phyloP scores from a whole-genome alignment of 2,329 filamentous ascomycete species.

The Emericellopsis cladophorae region DNA sequence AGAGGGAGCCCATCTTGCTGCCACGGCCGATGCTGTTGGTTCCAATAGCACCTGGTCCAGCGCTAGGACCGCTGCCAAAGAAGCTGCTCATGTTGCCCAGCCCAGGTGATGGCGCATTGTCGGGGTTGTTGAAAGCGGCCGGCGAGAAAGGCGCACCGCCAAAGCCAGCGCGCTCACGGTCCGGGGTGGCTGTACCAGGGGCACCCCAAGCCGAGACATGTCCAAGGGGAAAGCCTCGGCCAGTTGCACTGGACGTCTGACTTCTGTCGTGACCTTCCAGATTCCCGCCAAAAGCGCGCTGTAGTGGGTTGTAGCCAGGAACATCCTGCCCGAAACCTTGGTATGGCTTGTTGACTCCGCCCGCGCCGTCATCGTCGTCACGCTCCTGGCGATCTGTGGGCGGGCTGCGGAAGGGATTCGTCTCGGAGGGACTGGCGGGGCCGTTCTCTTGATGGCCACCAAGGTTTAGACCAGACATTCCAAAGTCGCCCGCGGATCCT shows the following conservation, averaged over 20 bases:
- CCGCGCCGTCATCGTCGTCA: slow-evolving; percentile 40
- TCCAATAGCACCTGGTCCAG: slow-evolving; percentile 34
- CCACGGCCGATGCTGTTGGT: slow-evolving; percentile 59
- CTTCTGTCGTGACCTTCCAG: slow-evolving; percentile 76
- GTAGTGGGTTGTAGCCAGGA: slow-evolving; percentile 39
- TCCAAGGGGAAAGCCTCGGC: slow-evolving; percentile 58
- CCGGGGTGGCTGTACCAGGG: slow-evolving; percentile 51
- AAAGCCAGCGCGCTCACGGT: slow-evolving; percentile 46
- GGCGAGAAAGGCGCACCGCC: slow-evolving; percentile 55
- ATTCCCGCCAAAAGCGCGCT: slow-evolving; percentile 35
- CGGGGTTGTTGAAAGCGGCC: slow-evolving; percentile 59
- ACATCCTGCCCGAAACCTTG: slow-evolving; percentile 18
- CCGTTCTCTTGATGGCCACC: slow-evolving; percentile 48
- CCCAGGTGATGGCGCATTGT: slow-evolving; percentile 66
- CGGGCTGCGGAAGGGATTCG: slow-evolving; percentile 92
- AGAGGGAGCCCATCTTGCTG: slow-evolving; percentile 78
- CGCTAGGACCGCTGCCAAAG: slow-evolving; percentile 44
- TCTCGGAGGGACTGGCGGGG: slow-evolving; percentile 81
- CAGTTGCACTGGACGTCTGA: slow-evolving; percentile 79
- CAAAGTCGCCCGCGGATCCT: slow-evolving; percentile 43
- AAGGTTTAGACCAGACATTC: slow-evolving; percentile 47
- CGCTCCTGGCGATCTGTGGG: slow-evolving; percentile 58
- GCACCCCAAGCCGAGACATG: slow-evolving; percentile 51
- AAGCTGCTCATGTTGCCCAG: slow-evolving; percentile 55
- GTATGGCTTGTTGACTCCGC: background rate